These are phyloP conservation scores for Breviolum minutum DNA, from an alignment of 73 alveolate species.

Conservation along the genomic window DNA sequence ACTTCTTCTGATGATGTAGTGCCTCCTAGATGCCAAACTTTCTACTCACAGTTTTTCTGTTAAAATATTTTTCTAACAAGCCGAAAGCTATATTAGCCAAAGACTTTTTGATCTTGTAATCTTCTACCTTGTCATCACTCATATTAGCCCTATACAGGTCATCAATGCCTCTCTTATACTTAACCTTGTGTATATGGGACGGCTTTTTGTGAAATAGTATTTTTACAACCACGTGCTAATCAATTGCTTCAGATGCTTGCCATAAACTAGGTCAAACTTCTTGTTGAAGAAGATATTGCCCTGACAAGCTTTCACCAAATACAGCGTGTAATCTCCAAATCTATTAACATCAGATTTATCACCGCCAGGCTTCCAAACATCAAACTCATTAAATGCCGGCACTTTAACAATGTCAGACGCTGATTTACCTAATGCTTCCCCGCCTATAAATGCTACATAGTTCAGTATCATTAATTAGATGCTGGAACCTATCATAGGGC, in stretches of 20 bases:
- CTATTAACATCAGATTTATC: no score
- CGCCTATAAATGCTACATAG: neutral
- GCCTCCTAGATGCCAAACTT: neutral
- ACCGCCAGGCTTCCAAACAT: no score
- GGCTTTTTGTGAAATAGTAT: neutral
- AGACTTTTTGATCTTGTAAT: neutral
- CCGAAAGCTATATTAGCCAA: slow-evolving; percentile 3
- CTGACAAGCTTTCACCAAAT: neutral
- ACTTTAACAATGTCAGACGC: no score
- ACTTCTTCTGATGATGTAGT: neutral
- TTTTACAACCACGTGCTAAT: neutral
- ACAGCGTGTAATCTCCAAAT: neutral
- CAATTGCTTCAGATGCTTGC: neutral
- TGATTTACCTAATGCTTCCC: no score
- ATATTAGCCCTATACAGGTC: neutral
- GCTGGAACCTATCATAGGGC: no score
- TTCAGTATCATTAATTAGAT: neutral
- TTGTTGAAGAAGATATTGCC: neutral
- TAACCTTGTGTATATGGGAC: slow-evolving; percentile 26
- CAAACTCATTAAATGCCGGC: no score
- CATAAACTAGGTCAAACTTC: neutral
- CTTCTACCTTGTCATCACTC: neutral
- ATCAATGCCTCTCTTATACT: slow-evolving; percentile 8
- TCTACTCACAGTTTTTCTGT: no score
- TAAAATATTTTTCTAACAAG: neutral